A percentile compares a stretch with the other conserved stretches of the same genome.
phyloP scores from a whole-genome alignment of 371 early-diverging fungal genomes.

The Syncephalastrum sp. region DNA sequence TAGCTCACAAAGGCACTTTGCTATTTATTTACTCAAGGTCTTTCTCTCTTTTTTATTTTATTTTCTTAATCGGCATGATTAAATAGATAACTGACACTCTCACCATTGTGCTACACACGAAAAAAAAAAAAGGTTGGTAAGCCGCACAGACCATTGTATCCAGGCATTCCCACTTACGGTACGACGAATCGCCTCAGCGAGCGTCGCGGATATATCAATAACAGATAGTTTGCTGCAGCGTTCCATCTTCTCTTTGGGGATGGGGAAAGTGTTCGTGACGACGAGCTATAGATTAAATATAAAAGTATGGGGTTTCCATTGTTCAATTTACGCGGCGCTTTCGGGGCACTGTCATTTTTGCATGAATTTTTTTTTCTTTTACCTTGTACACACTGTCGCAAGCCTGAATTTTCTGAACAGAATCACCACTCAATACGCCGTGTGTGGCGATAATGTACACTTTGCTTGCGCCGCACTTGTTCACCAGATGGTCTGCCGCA shows the following conservation, averaged over 20 bases:
- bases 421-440: constrained; percentile 88
- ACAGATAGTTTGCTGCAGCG: constrained; percentile 75
- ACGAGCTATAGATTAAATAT: constrained; percentile 56
- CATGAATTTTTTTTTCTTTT: constrained; percentile 12
- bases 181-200: constrained; percentile 97
- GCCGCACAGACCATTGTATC: background rate
- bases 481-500: constrained; percentile 86
- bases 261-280: constrained; percentile 94
- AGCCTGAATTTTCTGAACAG: constrained; percentile 79
- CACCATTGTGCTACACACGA: constrained; percentile 85
- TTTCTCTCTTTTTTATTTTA: constrained; percentile 4
- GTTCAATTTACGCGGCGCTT: background rate
- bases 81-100: constrained; percentile 92
- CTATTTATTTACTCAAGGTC: background rate
- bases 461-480: constrained; percentile 80
- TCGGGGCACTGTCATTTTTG: constrained; percentile 1
- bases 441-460: constrained; percentile 95
- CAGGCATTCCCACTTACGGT: constrained; percentile 48
- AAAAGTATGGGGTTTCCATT: background rate
- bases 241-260: constrained; percentile 71
- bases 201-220: constrained; percentile 87
- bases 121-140: constrained; percentile 2
- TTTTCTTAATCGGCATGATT: constrained; percentile 40
- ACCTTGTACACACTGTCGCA: constrained; percentile 85
- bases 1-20: too few species aligned